phyloP scores from a whole-genome alignment of 2,329 filamentous ascomycete genomes.

The Stemphylium lycopersici region DNA sequence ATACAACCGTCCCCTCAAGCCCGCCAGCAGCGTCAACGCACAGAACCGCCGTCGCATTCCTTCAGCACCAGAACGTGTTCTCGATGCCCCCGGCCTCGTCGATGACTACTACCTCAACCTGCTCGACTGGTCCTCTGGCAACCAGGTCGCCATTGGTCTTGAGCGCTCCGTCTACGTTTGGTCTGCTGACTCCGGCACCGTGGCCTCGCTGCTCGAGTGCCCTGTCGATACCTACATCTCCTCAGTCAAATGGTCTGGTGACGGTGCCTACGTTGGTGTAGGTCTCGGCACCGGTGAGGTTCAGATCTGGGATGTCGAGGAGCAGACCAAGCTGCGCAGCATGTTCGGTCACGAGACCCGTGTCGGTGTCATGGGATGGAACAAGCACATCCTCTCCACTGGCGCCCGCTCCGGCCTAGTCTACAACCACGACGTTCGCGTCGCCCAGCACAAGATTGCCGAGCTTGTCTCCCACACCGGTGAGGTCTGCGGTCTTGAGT shows the following conservation, averaged over 20 bases:
- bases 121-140: slow-evolving; percentile 95
- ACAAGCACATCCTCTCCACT: slow-evolving; percentile 95
- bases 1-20: slow-evolving; percentile 95
- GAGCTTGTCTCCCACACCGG: slow-evolving; percentile 97
- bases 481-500: slow-evolving; percentile 97
- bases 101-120: slow-evolving; percentile 99
- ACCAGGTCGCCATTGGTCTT: slow-evolving; percentile 96
- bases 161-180: slow-evolving; percentile 98
- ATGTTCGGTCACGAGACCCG: slow-evolving; percentile 98
- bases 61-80: slow-evolving; percentile 91
- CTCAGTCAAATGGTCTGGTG: slow-evolving; percentile 98
- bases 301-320: slow-evolving; percentile 98
- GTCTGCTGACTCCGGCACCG: slow-evolving; percentile 92
- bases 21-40: slow-evolving; percentile 72
- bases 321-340: slow-evolving; percentile 92
- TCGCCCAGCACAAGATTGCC: slow-evolving; percentile 96
- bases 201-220: slow-evolving; percentile 87
- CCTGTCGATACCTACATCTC: slow-evolving; percentile 92
- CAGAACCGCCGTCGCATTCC: slow-evolving; percentile 92
- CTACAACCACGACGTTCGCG: slow-evolving; percentile 97
- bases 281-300: slow-evolving; percentile 95
- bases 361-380: slow-evolving; percentile 97
- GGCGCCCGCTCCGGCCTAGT: slow-evolving; percentile 93
- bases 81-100: slow-evolving; percentile 93
- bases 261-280: slow-evolving; percentile 94